These are phyloP conservation scores for Scenedesmus sp. DNA, from an alignment of 163 green algal genomes.

Conservation along the genomic window DNA sequence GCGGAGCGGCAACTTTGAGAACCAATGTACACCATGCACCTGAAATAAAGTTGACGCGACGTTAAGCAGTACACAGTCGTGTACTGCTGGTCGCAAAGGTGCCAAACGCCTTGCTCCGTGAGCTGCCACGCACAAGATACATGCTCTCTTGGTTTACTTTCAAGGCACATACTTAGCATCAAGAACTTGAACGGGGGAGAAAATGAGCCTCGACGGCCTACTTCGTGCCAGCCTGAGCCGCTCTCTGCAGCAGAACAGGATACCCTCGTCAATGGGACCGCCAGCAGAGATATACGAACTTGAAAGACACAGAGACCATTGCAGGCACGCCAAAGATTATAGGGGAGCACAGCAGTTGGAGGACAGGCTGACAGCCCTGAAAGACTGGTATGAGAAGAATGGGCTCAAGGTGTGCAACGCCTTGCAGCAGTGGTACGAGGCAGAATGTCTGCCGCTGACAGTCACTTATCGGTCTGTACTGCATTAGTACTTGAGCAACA, in stretches of 20 bases:
- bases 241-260: not conserved
- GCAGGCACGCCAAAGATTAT: conserved; percentile 13
- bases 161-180: not conserved
- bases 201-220: not conserved
- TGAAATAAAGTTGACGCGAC: too few species aligned
- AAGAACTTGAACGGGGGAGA: not conserved
- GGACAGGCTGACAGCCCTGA: not conserved
- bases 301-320: not conserved
- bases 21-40: too few species aligned
- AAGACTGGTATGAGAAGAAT: not conserved
- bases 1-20: too few species aligned
- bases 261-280: not conserved
- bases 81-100: not conserved
- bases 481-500: too few species aligned
- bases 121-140: not conserved
- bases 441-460: too few species aligned
- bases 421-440: too few species aligned
- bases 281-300: not conserved
- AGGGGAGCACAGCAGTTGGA: conserved; percentile 7
- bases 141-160: not conserved
- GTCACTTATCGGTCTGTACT: too few species aligned
- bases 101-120: not conserved
- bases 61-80: not conserved
- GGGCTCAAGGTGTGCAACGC: not conserved
- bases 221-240: conserved; percentile 3